These are phyloP conservation scores for Carallia pectinifolia DNA, from an alignment of 345 rosid species.

Conservation along the genomic window DNA sequence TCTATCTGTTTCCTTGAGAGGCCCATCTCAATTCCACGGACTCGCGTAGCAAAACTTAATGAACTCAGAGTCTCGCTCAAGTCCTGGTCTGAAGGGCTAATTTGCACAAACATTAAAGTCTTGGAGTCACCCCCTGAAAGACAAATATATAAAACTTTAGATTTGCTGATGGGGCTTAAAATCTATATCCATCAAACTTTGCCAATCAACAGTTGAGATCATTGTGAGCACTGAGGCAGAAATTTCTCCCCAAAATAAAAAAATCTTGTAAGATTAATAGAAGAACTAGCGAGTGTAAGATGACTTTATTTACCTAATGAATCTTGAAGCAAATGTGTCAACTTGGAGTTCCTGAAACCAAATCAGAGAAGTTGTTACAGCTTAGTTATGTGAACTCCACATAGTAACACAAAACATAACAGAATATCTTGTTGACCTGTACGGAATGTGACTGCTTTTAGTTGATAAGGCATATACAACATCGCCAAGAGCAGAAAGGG, in stretches of 20 bases:
- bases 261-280: too few species aligned
- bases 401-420: background rate
- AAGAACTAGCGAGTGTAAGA: too few species aligned
- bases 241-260: background rate
- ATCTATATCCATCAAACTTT: too few species aligned
- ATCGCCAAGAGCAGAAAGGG: slow-evolving; percentile 96
- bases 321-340: slow-evolving; percentile 95
- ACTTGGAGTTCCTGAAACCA: slow-evolving; percentile 80
- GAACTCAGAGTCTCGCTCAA: slow-evolving; percentile 84
- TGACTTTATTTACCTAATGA: slow-evolving; percentile 65
- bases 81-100: slow-evolving; percentile 88
- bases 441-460: slow-evolving; percentile 86
- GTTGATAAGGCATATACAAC: slow-evolving; percentile 86
- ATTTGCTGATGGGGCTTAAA: too few species aligned
- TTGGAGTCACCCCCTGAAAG: slow-evolving; percentile 88
- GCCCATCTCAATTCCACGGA: slow-evolving; percentile 83
- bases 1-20: slow-evolving; percentile 81
- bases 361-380: slow-evolving; percentile 16
- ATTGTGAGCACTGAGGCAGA: background rate
- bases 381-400: background rate
- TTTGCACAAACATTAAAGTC: slow-evolving; percentile 91
- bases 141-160: background rate
- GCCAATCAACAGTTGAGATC: background rate
- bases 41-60: slow-evolving; percentile 85
- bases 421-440: slow-evolving; percentile 44